phyloP scores from a whole-genome alignment of 148 eudicot genomes.

The Rheum nobile region DNA sequence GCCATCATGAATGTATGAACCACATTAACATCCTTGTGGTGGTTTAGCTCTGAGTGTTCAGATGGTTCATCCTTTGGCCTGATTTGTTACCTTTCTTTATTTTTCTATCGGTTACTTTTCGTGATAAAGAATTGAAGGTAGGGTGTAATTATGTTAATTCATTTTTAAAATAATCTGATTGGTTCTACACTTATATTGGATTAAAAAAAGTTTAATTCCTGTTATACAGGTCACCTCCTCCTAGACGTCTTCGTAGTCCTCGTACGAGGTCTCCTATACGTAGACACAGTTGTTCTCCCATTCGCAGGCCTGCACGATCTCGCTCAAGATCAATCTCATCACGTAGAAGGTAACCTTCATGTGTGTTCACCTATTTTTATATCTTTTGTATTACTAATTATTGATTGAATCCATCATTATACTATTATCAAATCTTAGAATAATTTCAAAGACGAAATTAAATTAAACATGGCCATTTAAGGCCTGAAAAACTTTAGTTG shows the following conservation, averaged over 20 bases:
- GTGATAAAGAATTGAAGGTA: background rate
- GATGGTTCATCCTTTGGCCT: too few relatives aligned
- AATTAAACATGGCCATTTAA: background rate
- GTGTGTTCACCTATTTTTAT: background rate
- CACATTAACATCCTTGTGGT: background rate
- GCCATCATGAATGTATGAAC: background rate
- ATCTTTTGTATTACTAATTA: background rate
- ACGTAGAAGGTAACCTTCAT: constrained; percentile 53
- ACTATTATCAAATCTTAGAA: background rate
- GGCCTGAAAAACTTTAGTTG: background rate
- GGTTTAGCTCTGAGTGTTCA: too few relatives aligned
- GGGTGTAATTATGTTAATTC: too few relatives aligned
- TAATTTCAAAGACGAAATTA: background rate
- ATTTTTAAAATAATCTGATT: too few relatives aligned
- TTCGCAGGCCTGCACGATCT: constrained; percentile 62
- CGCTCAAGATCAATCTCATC: constrained; percentile 82
- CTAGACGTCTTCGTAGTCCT: constrained; percentile 71
- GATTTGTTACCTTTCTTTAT: too few relatives aligned
- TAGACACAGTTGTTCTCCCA: constrained; percentile 80
- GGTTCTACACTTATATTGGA: background rate
- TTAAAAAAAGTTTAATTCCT: background rate
- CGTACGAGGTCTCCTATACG: constrained; percentile 88
- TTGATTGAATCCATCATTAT: background rate
- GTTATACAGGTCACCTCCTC: constrained; percentile 30
- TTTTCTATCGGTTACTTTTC: background rate